A percentile compares a stretch with the other conserved stretches of the same genome.
These are phyloP conservation scores for Solanum paucissectum DNA, from an alignment of 257 asterid species.

Conservation along the genomic window DNA sequence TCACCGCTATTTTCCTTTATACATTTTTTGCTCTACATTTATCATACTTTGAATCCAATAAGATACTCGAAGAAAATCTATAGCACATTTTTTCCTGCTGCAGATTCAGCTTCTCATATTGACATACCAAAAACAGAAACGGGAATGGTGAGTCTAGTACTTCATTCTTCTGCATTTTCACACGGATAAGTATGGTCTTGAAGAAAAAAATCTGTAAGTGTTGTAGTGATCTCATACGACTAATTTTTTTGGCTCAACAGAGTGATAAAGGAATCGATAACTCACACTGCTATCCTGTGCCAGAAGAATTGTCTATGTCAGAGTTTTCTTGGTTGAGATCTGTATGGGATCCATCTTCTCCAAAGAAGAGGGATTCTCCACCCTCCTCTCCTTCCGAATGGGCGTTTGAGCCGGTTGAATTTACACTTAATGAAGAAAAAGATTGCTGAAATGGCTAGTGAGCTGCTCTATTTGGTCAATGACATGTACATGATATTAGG, in stretches of 20 bases:
- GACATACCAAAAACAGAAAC: background rate
- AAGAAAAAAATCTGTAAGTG: background rate
- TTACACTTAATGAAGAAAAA: constrained; percentile 17
- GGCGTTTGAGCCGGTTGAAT: constrained; percentile 20
- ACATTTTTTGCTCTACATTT: background rate
- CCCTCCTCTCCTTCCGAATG: constrained; percentile 14
- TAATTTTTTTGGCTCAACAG: constrained; percentile 2
- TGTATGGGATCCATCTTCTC: constrained; percentile 33
- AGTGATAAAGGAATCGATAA: constrained; percentile 5
- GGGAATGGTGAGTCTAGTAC: background rate
- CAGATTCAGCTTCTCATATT: background rate
- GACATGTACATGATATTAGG: background rate
- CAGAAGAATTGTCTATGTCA: constrained; percentile 29
- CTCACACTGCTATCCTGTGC: background rate
- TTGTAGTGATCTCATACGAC: background rate
- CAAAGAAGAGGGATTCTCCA: constrained; percentile 3
- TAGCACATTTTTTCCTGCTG: background rate
- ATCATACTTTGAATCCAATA: background rate
- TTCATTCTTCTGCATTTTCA: background rate
- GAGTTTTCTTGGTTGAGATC: constrained; percentile 22
- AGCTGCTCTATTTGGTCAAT: background rate
- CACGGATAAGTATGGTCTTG: background rate
- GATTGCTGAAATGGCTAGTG: background rate
- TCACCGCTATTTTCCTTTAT: background rate
- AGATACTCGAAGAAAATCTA: background rate